Percentiles rank a stretch among this genome's conserved stretches.
These are phyloP conservation scores for Niveomyces coronatus DNA, from an alignment of 2,329 filamentous ascomycete genomes.

Conservation along the genomic window DNA sequence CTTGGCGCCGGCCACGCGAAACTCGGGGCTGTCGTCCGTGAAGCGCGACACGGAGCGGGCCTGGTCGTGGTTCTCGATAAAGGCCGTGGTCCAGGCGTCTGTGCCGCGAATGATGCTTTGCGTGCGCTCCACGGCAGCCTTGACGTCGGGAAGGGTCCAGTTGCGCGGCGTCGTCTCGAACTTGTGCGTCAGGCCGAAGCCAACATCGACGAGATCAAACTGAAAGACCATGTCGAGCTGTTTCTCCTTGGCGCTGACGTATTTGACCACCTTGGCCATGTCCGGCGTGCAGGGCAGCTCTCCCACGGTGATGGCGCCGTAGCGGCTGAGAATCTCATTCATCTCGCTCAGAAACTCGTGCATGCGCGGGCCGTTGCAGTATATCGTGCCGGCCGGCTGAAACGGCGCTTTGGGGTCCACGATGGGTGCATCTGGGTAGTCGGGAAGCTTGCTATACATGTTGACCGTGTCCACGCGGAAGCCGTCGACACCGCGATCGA, in stretches of 20 bases:
- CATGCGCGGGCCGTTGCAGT: constrained; percentile 58
- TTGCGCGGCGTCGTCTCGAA: constrained; percentile 37
- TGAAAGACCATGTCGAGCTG: constrained; percentile 63
- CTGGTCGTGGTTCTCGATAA: constrained; percentile 58
- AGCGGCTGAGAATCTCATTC: constrained; percentile 47
- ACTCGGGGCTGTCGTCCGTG: constrained; percentile 36
- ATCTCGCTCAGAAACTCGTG: constrained; percentile 60
- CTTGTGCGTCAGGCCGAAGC: constrained; percentile 38
- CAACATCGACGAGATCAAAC: constrained; percentile 54
- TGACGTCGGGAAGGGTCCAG: constrained; percentile 38
- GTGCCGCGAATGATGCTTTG: constrained; percentile 41
- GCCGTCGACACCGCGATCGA: constrained; percentile 60
- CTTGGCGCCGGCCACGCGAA: constrained; percentile 41
- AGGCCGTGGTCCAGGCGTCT: constrained; percentile 53
- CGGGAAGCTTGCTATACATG: constrained; percentile 55
- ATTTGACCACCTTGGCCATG: constrained; percentile 44
- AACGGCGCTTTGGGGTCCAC: constrained; percentile 33
- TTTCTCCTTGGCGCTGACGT: constrained; percentile 46
- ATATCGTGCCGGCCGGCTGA: constrained; percentile 46
- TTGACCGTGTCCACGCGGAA: constrained; percentile 71
- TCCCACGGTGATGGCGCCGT: constrained; percentile 60
- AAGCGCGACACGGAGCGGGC: constrained; percentile 47
- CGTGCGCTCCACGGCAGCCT: constrained; percentile 36
- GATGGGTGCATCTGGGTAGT: constrained; percentile 48
- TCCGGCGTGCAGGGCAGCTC: constrained; percentile 57